phyloP scores from a whole-genome alignment of 2,329 filamentous ascomycete genomes.

The Neocatenulostroma microsporum region DNA sequence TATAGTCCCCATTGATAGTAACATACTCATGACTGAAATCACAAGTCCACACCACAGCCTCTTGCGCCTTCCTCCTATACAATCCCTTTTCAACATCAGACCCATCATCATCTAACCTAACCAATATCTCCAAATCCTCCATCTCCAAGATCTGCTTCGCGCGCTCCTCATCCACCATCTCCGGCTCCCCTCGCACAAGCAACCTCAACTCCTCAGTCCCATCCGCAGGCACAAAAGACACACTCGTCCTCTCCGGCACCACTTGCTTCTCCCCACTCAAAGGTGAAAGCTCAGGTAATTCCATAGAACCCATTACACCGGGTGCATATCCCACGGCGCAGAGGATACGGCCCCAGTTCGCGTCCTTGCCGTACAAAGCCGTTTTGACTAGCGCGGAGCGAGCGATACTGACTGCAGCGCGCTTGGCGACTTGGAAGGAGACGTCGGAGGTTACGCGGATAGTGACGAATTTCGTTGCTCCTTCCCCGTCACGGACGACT shows the following conservation, averaged over 20 bases:
- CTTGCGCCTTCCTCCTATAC: conserved; percentile 20
- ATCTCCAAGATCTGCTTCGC: conserved; percentile 70
- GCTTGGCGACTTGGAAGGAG: conserved; percentile 49
- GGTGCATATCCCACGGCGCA: conserved; percentile 82
- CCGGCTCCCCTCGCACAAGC: conserved; percentile 70
- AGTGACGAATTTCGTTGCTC: conserved; percentile 96
- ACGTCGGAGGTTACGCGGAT: conserved; percentile 56
- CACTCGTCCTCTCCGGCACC: conserved; percentile 61
- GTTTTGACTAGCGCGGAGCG: conserved; percentile 93
- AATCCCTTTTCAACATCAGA: conserved; percentile 37
- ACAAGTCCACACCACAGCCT: conserved; percentile 74
- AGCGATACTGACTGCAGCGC: conserved; percentile 81
- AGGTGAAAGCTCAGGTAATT: too few species aligned
- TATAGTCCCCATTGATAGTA: conserved; percentile 61
- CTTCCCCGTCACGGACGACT: conserved; percentile 91
- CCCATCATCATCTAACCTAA: conserved; percentile 63
- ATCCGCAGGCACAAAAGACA: conserved; percentile 70
- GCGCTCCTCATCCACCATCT: conserved; percentile 66
- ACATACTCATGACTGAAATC: conserved; percentile 81
- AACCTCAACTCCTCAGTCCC: conserved; percentile 70
- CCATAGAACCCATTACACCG: conserved; percentile 43
- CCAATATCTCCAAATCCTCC: conserved; percentile 71
- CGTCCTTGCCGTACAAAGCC: conserved; percentile 90
- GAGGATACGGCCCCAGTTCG: conserved; percentile 96
- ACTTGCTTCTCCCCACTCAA: too few species aligned